Evolutionary conservation across 2,329 filamentous ascomycete species (phyloP).

Genomic region (Fusarium sp.): DNA sequence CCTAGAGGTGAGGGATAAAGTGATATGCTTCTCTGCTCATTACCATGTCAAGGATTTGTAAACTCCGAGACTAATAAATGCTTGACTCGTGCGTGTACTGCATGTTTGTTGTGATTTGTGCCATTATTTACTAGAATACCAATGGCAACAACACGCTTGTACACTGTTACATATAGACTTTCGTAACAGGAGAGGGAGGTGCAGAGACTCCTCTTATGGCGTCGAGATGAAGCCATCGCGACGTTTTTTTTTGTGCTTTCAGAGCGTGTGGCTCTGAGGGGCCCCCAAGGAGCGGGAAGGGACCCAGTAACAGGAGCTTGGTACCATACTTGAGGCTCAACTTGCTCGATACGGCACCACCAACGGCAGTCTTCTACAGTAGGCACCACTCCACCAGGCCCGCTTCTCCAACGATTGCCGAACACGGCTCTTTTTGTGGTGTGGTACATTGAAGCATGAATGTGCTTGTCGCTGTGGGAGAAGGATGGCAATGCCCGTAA

Average conservation of each 20-base stretch:
- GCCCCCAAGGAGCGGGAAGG: constrained; percentile 39
- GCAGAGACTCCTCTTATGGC: neutral
- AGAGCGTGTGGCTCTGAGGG: constrained; percentile 39
- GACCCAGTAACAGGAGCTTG: constrained; percentile 41
- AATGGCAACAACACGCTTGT: neutral
- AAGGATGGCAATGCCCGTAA: constrained; percentile 12
- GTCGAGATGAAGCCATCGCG: constrained; percentile 40
- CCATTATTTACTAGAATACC: constrained; percentile 13
- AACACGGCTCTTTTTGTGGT: constrained; percentile 35
- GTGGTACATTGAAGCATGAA: constrained; percentile 21
- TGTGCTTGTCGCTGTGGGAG: constrained; percentile 9
- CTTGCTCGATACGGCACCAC: constrained; percentile 37
- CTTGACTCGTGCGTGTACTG: constrained; percentile 38
- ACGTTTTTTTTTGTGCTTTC: constrained; percentile 21
- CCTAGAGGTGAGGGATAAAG: constrained; percentile 25
- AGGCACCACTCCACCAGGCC: constrained; percentile 39
- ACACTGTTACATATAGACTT: neutral
- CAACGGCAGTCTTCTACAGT: constrained; percentile 42
- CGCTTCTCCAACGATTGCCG: constrained; percentile 47
- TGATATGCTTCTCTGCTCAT: constrained; percentile 21
- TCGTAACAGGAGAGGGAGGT: neutral
- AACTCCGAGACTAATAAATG: constrained; percentile 41
- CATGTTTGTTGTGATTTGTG: constrained; percentile 14
- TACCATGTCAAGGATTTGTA: constrained; percentile 34
- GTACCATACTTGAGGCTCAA: constrained; percentile 40